Evolutionary conservation across 2,329 filamentous ascomycete species (phyloP).

Genomic region (Tothia fuscella): DNA sequence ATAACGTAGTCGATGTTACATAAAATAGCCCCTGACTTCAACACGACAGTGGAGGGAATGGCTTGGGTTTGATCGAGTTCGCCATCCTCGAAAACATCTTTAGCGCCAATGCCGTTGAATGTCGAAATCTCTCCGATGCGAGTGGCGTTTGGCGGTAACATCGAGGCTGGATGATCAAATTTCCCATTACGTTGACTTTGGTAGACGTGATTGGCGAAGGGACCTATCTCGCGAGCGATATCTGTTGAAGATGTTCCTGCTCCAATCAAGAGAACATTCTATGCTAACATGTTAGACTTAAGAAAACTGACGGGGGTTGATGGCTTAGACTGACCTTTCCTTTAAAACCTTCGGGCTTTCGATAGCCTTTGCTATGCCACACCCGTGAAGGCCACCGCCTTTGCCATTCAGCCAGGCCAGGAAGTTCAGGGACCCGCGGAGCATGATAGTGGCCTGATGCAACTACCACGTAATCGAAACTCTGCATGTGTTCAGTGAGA

Average conservation of each 20-base stretch:
- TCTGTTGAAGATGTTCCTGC: slow-evolving; percentile 44
- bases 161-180: slow-evolving; percentile 43
- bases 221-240: slow-evolving; percentile 40
- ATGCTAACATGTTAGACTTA: slow-evolving; percentile 47
- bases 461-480: slow-evolving; percentile 37
- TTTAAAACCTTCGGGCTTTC: slow-evolving; percentile 50
- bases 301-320: slow-evolving; percentile 72
- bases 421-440: slow-evolving; percentile 32
- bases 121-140: slow-evolving; percentile 18
- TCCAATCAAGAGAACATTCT: slow-evolving; percentile 49
- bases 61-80: slow-evolving; percentile 46
- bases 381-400: slow-evolving; percentile 26
- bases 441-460: slow-evolving; percentile 38
- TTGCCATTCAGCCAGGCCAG: slow-evolving; percentile 30
- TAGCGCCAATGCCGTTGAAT: slow-evolving; percentile 18
- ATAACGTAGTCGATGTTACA: slow-evolving; percentile 60
- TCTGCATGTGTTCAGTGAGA: slow-evolving; percentile 35
- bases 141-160: slow-evolving; percentile 42
- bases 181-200: slow-evolving; percentile 48
- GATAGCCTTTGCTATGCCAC: slow-evolving; percentile 62
- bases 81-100: slow-evolving; percentile 42
- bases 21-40: slow-evolving; percentile 43
- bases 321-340: slow-evolving; percentile 64
- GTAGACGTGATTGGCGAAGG: slow-evolving; percentile 33
- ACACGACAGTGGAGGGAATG: slow-evolving; percentile 49